Evolutionary conservation across 345 rosid genomes (phyloP).

Genomic region (Eutrema yunnanense): DNA sequence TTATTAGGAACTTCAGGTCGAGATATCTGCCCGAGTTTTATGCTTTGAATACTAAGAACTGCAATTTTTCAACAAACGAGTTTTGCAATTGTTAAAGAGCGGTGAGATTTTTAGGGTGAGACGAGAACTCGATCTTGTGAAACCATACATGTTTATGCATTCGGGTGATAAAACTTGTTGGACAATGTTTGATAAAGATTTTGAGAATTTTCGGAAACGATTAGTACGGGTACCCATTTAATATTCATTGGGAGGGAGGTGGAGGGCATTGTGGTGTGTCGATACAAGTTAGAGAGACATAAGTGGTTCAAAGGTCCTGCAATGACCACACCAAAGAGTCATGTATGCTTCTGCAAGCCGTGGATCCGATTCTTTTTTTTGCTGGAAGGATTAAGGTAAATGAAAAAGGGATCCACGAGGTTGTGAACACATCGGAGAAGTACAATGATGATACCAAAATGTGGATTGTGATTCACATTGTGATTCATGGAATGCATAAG

Average conservation of each 20-base stretch:
- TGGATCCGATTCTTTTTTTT: conserved; percentile 44
- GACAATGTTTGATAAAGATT: conserved; percentile 38
- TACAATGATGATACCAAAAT: conserved; percentile 51
- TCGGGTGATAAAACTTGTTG: conserved; percentile 34
- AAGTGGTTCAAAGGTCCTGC: conserved; percentile 26
- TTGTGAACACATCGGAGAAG: conserved; percentile 49
- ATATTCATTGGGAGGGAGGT: conserved; percentile 55
- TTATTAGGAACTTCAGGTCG: neutral
- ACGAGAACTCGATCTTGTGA: neutral
- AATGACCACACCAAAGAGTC: conserved; percentile 34
- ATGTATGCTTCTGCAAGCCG: conserved; percentile 57
- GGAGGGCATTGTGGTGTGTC: conserved; percentile 44
- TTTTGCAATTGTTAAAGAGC: neutral
- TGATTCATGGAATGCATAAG: conserved; percentile 39
- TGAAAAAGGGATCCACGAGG: conserved; percentile 22
- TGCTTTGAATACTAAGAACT: neutral
- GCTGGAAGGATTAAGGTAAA: conserved; percentile 47
- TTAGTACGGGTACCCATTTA: conserved; percentile 52
- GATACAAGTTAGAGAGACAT: conserved; percentile 51
- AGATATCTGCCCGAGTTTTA: neutral
- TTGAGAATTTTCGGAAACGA: conserved; percentile 21
- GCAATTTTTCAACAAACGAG: neutral
- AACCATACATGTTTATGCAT: conserved; percentile 28
- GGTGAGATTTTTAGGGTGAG: neutral
- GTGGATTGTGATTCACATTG: conserved; percentile 44